These are phyloP conservation scores for Paracorniculantispora psalliotae DNA, from an alignment of 2,329 filamentous ascomycete species.

Conservation along the genomic window DNA sequence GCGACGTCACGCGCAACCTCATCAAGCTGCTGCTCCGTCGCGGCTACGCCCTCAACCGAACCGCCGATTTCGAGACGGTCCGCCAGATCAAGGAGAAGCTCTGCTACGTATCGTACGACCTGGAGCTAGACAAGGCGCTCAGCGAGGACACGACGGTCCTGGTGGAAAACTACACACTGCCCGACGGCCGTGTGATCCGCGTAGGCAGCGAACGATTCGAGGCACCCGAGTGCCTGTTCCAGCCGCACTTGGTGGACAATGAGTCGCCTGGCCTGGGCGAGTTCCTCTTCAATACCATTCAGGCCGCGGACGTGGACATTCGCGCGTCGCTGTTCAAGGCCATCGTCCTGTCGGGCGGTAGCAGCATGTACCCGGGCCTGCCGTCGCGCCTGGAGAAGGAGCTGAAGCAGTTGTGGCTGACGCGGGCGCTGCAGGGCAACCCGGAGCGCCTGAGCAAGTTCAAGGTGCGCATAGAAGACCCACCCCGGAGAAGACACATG, in stretches of 20 bases:
- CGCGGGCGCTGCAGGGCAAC: conserved; percentile 81
- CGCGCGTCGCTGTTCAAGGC: conserved; percentile 93
- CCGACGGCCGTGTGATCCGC: conserved; percentile 91
- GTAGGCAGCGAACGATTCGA: conserved; percentile 97
- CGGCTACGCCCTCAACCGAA: conserved; percentile 95
- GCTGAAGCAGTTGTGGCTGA: conserved; percentile 97
- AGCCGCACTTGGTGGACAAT: conserved; percentile 94
- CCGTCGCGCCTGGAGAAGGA: conserved; percentile 96
- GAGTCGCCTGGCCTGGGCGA: conserved; percentile 96
- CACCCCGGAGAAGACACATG: conserved; percentile 93
- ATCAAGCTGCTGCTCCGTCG: conserved; percentile 90
- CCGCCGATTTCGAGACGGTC: conserved; percentile 97
- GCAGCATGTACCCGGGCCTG: conserved; percentile 97
- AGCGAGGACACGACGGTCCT: conserved; percentile 96
- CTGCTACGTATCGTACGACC: conserved; percentile 97
- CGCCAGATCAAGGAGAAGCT: conserved; percentile 99
- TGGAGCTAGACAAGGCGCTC: conserved; percentile 91
- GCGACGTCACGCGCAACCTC: conserved; percentile 96
- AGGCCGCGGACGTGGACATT: conserved; percentile 91
- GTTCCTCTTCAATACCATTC: conserved; percentile 98
- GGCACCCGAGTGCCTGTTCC: conserved; percentile 96
- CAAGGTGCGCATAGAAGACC: conserved; percentile 98
- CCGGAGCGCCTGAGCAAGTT: conserved; percentile 96
- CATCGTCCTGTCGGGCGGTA: conserved; percentile 91
- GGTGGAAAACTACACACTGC: conserved; percentile 95